phyloP scores from a whole-genome alignment of 2,329 filamentous ascomycete genomes.

The Pyricularia pennisetigena region DNA sequence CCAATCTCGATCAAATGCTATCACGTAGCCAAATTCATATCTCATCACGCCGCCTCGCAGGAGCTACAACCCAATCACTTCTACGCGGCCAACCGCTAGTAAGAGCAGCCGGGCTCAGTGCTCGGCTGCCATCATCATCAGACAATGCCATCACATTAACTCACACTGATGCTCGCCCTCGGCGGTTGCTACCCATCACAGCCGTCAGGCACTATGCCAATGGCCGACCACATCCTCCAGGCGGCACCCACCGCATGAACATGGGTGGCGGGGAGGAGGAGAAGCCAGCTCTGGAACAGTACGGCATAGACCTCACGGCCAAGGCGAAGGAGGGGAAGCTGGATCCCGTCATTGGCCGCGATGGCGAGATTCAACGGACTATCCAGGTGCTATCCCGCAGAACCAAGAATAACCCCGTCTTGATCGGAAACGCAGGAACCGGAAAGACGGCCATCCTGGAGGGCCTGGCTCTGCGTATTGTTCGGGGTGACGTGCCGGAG shows the following conservation, averaged over 20 bases:
- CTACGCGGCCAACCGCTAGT: background rate
- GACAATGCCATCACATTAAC: no score
- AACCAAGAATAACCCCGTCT: conserved; percentile 91
- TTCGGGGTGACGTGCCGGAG: conserved; percentile 87
- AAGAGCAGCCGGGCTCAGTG: background rate
- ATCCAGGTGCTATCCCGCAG: conserved; percentile 88
- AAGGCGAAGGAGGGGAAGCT: conserved; percentile 81
- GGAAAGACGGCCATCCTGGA: conserved; percentile 93
- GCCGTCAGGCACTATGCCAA: conserved; percentile 49
- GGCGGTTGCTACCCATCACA: conserved; percentile 24
- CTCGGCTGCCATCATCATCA: background rate
- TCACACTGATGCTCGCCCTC: no score
- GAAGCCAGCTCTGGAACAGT: conserved; percentile 85
- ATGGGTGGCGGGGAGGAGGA: conserved; percentile 62
- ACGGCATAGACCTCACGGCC: conserved; percentile 80
- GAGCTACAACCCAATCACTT: background rate
- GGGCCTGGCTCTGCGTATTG: conserved; percentile 80
- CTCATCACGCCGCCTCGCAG: background rate
- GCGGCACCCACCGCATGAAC: conserved; percentile 91
- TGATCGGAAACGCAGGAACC: conserved; percentile 86
- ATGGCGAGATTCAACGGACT: conserved; percentile 83
- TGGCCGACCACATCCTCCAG: conserved; percentile 75
- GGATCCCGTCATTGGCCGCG: conserved; percentile 90
- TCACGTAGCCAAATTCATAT: background rate
- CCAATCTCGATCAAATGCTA: background rate